phyloP scores from a whole-genome alignment of 2,329 filamentous ascomycete species.

The Purpureocillium lavendulum region DNA sequence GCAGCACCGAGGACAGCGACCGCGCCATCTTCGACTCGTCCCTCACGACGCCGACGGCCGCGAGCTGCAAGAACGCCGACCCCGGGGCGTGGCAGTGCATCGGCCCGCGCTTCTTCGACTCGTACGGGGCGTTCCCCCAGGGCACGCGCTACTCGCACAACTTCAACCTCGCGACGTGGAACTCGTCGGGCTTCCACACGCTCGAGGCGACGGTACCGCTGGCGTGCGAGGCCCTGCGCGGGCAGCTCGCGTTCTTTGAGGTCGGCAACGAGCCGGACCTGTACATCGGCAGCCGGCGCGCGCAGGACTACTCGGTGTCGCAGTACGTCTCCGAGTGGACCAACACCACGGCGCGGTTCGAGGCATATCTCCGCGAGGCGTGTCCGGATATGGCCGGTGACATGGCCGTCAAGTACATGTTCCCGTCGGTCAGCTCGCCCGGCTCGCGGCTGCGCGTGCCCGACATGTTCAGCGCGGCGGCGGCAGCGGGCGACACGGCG shows the following conservation, averaged over 20 bases:
- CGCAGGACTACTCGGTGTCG: constrained; percentile 7
- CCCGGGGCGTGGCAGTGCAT: constrained; percentile 14
- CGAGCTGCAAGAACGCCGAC: constrained; percentile 11
- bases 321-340: constrained; percentile 12
- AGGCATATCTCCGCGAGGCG: constrained; percentile 6
- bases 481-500: too few species aligned
- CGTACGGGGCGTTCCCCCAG: constrained; percentile 11
- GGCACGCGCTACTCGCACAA: constrained; percentile 13
- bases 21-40: constrained; percentile 14
- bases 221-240: constrained; percentile 13
- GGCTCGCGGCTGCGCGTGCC: constrained; percentile 8
- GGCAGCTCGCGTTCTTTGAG: constrained; percentile 13
- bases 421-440: constrained; percentile 11
- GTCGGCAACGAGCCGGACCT: constrained; percentile 16
- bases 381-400: constrained; percentile 8
- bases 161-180: constrained; percentile 14
- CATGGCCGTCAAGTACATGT: constrained; percentile 8
- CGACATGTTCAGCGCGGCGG: constrained; percentile 17
- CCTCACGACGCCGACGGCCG: constrained; percentile 10
- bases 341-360: constrained; percentile 9
- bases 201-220: constrained; percentile 13
- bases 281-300: constrained; percentile 10
- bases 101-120: constrained; percentile 14
- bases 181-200: constrained; percentile 13
- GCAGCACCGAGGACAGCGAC: constrained; percentile 6